Conservation (phyloP, 768 basidiomycete species). For the Mycena chlorophos region DNA sequence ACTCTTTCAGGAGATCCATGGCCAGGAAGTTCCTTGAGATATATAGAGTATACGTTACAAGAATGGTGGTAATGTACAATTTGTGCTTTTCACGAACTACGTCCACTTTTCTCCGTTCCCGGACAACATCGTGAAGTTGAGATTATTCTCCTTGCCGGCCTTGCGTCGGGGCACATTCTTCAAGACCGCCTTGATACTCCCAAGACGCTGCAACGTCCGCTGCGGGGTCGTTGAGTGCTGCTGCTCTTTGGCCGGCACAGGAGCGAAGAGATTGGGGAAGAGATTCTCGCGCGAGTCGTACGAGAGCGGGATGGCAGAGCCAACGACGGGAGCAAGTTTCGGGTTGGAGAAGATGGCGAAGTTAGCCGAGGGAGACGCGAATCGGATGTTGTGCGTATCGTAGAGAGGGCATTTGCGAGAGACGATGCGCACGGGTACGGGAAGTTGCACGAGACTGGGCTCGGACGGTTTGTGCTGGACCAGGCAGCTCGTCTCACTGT, state of each 20-base stretch:
- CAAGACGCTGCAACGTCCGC: neutral
- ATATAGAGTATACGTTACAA: no score
- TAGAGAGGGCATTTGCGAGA: conserved; percentile 2
- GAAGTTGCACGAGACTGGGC: neutral
- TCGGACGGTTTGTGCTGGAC: neutral
- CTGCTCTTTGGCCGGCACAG: neutral
- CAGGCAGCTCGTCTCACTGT: neutral
- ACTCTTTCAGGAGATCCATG: no score
- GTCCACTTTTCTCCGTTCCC: neutral
- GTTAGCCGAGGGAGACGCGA: conserved; percentile 18
- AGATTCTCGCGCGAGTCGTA: conserved; percentile 6
- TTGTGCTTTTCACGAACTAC: no score
- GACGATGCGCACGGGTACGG: neutral
- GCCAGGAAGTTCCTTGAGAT: no score
- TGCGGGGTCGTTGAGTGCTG: neutral
- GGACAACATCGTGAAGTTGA: neutral
- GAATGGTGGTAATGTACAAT: no score
- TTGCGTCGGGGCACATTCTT: neutral
- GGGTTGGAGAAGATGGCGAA: conserved; percentile 15
- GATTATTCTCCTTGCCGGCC: neutral
- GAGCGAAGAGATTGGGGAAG: neutral
- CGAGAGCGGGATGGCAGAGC: conserved; percentile 18
- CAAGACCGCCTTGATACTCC: neutral
- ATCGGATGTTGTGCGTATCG: conserved; percentile 23
- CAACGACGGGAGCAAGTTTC: conserved; percentile 18